These are phyloP conservation scores for Rhodotorula sp. DNA, from an alignment of 1,284 basidiomycete genomes.

Conservation along the genomic window DNA sequence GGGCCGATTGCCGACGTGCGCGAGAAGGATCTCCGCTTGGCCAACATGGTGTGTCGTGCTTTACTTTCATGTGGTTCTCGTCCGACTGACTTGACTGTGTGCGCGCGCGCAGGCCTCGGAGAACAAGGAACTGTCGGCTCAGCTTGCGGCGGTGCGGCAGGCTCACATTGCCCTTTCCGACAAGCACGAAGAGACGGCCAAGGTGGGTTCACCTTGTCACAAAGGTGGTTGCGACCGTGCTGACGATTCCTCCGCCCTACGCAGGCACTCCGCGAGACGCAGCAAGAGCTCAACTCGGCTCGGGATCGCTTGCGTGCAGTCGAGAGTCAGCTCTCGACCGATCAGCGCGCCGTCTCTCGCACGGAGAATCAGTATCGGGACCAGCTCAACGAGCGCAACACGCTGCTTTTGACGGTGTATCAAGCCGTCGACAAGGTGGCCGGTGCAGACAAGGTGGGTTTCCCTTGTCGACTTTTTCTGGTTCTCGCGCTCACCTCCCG, in stretches of 20 bases:
- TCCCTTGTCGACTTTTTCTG: too few species aligned
- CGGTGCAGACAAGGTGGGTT: conserved; percentile 4
- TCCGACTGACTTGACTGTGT: not conserved
- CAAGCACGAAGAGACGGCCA: conserved; percentile 72
- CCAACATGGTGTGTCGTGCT: conserved; percentile 59
- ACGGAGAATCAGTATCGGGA: conserved; percentile 80
- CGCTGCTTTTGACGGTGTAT: conserved; percentile 83
- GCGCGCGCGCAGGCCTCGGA: conserved; percentile 58
- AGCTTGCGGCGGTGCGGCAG: conserved; percentile 78
- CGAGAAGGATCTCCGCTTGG: conserved; percentile 67
- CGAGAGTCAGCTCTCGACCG: conserved; percentile 77
- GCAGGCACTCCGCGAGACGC: conserved; percentile 42
- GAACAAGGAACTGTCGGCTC: conserved; percentile 70
- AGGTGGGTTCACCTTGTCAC: conserved; percentile 45
- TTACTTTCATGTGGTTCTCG: not conserved
- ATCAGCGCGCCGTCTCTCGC: conserved; percentile 68
- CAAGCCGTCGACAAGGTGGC: conserved; percentile 86
- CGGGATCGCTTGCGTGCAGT: conserved; percentile 70
- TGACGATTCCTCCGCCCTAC: not conserved
- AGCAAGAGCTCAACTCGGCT: conserved; percentile 60
- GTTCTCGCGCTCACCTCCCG: too few species aligned
- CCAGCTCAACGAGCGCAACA: conserved; percentile 88
- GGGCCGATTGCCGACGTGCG: conserved; percentile 63
- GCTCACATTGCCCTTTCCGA: conserved; percentile 76
- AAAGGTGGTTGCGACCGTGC: not conserved